Conservation (phyloP, 257 asterid genomes). For the Solanum chilense region DNA sequence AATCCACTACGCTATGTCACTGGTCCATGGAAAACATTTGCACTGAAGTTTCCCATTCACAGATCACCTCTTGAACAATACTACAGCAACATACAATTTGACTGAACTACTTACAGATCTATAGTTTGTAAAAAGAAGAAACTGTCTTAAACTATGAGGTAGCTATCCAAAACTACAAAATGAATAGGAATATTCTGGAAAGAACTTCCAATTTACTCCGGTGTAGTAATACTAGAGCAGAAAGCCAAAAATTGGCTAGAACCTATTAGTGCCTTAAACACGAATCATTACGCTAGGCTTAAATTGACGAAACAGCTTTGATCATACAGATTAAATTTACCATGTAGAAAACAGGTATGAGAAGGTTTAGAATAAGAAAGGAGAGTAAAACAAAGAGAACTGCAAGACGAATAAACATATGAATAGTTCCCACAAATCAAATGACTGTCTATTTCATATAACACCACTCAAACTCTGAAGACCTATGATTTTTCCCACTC, state of each 20-base stretch:
- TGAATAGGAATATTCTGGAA: neutral
- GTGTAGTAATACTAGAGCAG: neutral
- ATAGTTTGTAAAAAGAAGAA: neutral
- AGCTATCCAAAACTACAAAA: neutral
- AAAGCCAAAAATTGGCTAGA: neutral
- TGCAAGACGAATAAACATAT: neutral
- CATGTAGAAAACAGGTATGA: neutral
- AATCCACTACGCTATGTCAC: neutral
- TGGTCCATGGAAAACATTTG: neutral
- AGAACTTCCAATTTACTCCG: neutral
- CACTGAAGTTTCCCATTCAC: neutral
- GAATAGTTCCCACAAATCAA: neutral
- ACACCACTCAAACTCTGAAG: neutral
- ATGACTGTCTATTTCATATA: neutral
- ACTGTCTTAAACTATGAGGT: neutral
- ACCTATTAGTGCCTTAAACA: neutral
- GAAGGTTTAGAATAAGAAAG: neutral
- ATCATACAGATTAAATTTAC: neutral
- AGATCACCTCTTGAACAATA: neutral
- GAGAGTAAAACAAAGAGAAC: neutral
- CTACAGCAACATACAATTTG: neutral
- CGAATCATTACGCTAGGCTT: neutral
- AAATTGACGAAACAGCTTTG: neutral
- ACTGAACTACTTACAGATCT: neutral
- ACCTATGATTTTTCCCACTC: neutral